phyloP scores from a whole-genome alignment of 257 asterid genomes.

The Rhazya stricta region DNA sequence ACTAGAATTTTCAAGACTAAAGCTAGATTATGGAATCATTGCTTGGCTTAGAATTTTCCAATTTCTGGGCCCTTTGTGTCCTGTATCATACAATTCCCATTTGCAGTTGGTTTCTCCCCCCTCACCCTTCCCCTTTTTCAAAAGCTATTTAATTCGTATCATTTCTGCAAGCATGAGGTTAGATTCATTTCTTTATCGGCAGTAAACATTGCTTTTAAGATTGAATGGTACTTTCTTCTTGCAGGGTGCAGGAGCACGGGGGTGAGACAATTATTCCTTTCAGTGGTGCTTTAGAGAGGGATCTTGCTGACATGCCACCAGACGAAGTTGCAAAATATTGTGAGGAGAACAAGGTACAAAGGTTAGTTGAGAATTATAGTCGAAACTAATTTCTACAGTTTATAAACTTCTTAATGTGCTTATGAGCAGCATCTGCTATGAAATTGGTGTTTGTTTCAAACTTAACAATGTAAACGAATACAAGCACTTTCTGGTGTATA shows the following conservation, averaged over 20 bases:
- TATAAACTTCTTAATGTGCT: neutral
- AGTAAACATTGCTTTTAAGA: neutral
- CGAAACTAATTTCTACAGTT: neutral
- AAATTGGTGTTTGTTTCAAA: slow-evolving; percentile 1
- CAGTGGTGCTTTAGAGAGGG: slow-evolving; percentile 87
- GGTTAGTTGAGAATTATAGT: slow-evolving; percentile 42
- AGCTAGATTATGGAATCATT: no score
- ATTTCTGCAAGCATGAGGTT: neutral
- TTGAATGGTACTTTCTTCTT: slow-evolving; percentile 5
- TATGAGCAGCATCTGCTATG: neutral
- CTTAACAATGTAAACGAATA: neutral
- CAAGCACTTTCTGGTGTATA: neutral
- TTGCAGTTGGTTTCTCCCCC: neutral
- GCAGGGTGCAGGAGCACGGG: slow-evolving; percentile 99
- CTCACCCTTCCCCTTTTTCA: no score
- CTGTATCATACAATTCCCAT: no score
- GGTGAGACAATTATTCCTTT: slow-evolving; percentile 87
- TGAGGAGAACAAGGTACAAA: slow-evolving; percentile 89
- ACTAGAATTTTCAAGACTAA: no score
- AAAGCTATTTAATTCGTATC: neutral
- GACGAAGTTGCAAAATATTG: slow-evolving; percentile 91
- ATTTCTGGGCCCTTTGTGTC: no score
- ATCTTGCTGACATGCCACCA: slow-evolving; percentile 75
- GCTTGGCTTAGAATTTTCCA: no score
- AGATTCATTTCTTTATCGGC: neutral